Percentiles rank a stretch among this genome's conserved stretches.
These are phyloP conservation scores for Aspergillus jensenii DNA, from an alignment of 2,329 filamentous ascomycete genomes.

Conservation along the genomic window DNA sequence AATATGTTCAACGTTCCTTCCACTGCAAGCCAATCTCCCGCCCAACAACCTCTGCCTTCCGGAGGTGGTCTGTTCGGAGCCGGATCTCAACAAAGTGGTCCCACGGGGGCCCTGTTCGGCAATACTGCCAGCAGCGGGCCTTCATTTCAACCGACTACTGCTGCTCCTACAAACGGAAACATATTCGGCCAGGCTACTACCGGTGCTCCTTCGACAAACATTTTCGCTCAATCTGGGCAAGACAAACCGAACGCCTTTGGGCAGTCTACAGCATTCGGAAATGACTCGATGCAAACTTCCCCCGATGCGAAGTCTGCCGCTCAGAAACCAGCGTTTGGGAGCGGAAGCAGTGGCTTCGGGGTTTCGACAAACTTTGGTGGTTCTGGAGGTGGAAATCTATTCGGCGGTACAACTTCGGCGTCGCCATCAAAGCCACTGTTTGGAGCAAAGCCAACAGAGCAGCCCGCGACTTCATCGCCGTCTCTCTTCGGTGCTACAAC, in stretches of 20 bases:
- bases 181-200: slow-evolving; percentile 24
- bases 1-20: slow-evolving; percentile 32
- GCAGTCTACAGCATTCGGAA: slow-evolving; percentile 23
- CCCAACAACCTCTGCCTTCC: slow-evolving; percentile 23
- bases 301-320: slow-evolving; percentile 27
- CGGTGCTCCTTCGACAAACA: slow-evolving; percentile 16
- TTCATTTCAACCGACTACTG: slow-evolving; percentile 15
- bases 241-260: slow-evolving; percentile 27
- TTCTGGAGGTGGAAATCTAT: slow-evolving; percentile 16
- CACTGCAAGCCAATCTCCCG: slow-evolving; percentile 19
- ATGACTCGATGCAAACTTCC: slow-evolving; percentile 36
- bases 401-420: slow-evolving; percentile 19
- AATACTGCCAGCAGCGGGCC: slow-evolving; percentile 13
- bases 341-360: slow-evolving; percentile 21
- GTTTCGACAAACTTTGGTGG: slow-evolving; percentile 16
- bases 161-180: slow-evolving; percentile 19
- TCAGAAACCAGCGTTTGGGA: slow-evolving; percentile 25
- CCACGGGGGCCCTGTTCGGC: slow-evolving; percentile 19
- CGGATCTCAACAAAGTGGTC: slow-evolving; percentile 13
- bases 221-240: slow-evolving; percentile 25
- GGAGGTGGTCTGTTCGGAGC: slow-evolving; percentile 22
- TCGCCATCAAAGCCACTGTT: slow-evolving; percentile 25
- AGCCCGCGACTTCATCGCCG: slow-evolving; percentile 17
- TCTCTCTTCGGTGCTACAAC: slow-evolving; percentile 32
- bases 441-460: slow-evolving; percentile 19